These are phyloP conservation scores for Euphorbia pulcherrima DNA, from an alignment of 345 rosid species.

Conservation along the genomic window DNA sequence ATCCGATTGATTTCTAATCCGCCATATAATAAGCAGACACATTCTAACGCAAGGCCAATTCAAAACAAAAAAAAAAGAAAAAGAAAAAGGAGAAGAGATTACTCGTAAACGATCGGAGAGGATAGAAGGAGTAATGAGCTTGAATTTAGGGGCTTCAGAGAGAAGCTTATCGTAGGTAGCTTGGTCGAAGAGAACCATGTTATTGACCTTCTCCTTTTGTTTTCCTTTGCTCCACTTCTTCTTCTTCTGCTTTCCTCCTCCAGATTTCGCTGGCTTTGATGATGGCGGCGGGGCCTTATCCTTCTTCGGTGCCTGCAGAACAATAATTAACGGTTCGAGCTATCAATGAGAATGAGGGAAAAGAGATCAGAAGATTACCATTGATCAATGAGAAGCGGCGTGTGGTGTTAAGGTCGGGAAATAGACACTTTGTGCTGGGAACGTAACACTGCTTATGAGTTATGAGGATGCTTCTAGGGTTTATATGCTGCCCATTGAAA, in stretches of 20 bases:
- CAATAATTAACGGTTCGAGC: too few species aligned
- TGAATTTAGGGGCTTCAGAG: constrained; percentile 30
- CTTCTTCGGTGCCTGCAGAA: constrained; percentile 49
- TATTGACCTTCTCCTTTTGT: constrained; percentile 36
- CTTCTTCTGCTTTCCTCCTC: constrained; percentile 57
- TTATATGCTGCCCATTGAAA: too few species aligned
- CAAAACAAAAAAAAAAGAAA: not conserved
- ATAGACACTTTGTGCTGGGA: too few species aligned
- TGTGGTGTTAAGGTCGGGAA: too few species aligned
- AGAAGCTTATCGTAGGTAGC: constrained; percentile 31
- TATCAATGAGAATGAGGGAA: too few species aligned
- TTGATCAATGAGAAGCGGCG: too few species aligned
- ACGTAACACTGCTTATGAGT: too few species aligned
- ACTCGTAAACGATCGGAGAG: constrained; percentile 33
- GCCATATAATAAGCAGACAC: too few species aligned
- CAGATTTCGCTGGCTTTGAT: constrained; percentile 51
- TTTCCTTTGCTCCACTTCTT: constrained; percentile 43
- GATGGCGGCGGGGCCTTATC: constrained; percentile 51
- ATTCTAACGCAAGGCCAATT: not conserved
- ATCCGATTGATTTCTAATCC: too few species aligned
- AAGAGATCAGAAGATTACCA: too few species aligned
- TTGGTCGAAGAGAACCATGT: constrained; percentile 33
- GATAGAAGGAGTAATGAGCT: constrained; percentile 33
- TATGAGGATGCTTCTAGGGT: too few species aligned
- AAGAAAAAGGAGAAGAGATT: not conserved